A percentile compares a stretch with the other conserved stretches of the same genome.
Conservation (phyloP, 2,329 filamentous ascomycete species). For the Dactylellina drechsleri region DNA sequence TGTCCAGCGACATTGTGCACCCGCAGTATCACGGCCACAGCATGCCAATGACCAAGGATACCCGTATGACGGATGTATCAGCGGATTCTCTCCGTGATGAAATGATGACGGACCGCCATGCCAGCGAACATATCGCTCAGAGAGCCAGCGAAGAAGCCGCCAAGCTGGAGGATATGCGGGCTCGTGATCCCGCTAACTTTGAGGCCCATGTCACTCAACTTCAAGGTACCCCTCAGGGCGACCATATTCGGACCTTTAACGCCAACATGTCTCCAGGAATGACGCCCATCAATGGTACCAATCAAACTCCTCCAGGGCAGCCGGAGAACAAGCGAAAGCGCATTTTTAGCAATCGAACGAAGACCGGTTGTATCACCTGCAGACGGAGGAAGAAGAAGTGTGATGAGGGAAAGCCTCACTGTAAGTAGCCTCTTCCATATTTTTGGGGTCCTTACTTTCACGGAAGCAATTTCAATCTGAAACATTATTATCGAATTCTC, state of each 20-base stretch:
- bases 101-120: conserved; percentile 41
- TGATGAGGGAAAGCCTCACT: conserved; percentile 91
- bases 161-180: conserved; percentile 49
- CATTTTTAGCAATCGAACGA: conserved; percentile 93
- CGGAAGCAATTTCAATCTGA: conserved; percentile 3
- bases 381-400: conserved; percentile 96
- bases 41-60: conserved; percentile 53
- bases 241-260: conserved; percentile 44
- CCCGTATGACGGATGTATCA: conserved; percentile 42
- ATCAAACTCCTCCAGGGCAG: conserved; percentile 39
- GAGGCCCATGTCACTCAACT: conserved; percentile 44
- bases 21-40: conserved; percentile 52
- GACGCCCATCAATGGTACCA: conserved; percentile 33
- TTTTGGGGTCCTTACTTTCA: neutral
- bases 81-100: conserved; percentile 33
- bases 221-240: conserved; percentile 38
- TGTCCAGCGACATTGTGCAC: conserved; percentile 52
- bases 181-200: conserved; percentile 39
- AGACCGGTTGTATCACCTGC: conserved; percentile 94
- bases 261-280: conserved; percentile 49
- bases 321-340: conserved; percentile 70
- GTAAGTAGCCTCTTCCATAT: conserved; percentile 66
- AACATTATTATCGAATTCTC: conserved; percentile 34
- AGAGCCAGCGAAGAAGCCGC: conserved; percentile 48
- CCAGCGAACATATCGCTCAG: conserved; percentile 48